Evolutionary conservation across 495 filamentous ascomycete genomes (phyloP).

Genomic region (Clohesyomyces aquaticus): DNA sequence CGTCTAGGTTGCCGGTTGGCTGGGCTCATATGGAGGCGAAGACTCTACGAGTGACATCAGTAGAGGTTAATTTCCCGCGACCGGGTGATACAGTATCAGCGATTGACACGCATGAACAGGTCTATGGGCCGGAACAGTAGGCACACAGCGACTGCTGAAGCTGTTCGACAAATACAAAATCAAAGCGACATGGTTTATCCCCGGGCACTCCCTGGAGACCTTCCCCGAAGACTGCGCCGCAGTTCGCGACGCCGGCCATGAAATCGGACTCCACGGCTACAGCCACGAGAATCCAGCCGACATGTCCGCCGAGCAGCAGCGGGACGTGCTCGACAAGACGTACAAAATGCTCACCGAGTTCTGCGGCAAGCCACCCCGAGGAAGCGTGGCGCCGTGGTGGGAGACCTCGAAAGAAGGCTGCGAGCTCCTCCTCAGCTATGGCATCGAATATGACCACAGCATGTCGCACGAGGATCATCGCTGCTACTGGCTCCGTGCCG

Average conservation of each 20-base stretch:
- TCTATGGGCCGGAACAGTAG: conserved; percentile 73
- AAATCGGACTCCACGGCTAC: conserved; percentile 68
- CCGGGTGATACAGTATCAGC: not conserved
- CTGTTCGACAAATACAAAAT: conserved; percentile 80
- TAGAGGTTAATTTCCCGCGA: conserved; percentile 51
- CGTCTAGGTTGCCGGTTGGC: conserved; percentile 59
- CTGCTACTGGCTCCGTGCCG: conserved; percentile 58
- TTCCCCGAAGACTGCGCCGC: conserved; percentile 76
- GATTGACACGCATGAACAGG: conserved; percentile 48
- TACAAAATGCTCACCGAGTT: conserved; percentile 73
- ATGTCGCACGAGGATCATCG: conserved; percentile 54
- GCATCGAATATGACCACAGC: conserved; percentile 51
- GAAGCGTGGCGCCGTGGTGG: conserved; percentile 62
- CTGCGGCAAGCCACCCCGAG: conserved; percentile 69
- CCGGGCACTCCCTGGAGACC: conserved; percentile 76
- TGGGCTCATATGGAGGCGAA: conserved; percentile 73
- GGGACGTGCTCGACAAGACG: conserved; percentile 75
- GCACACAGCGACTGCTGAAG: conserved; percentile 71
- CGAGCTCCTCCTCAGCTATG: conserved; percentile 52
- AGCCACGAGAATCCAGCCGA: conserved; percentile 74
- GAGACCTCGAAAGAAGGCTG: conserved; percentile 57
- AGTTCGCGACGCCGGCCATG: conserved; percentile 75
- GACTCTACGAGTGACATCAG: conserved; percentile 71
- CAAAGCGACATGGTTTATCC: conserved; percentile 84
- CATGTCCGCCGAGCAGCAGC: conserved; percentile 76